Conservation (phyloP, 2,329 filamentous ascomycete genomes). For the Cladophialophora psammophila region DNA sequence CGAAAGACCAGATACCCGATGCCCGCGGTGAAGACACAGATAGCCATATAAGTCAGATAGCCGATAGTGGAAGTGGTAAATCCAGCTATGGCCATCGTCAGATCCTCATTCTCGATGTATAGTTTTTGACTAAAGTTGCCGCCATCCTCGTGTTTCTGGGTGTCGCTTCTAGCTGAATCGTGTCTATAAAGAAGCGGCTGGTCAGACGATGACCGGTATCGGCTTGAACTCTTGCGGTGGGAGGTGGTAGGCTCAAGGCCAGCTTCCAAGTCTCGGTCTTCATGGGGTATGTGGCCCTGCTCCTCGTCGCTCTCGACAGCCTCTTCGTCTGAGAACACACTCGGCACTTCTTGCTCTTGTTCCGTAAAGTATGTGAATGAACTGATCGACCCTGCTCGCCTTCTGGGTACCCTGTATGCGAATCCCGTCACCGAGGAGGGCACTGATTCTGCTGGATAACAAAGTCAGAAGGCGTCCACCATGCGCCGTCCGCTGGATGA, state of each 20-base stretch:
- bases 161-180: constrained; percentile 73
- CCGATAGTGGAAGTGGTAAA: constrained; percentile 80
- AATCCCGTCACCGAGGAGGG: constrained; percentile 94
- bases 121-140: constrained; percentile 84
- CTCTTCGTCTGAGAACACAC: constrained; percentile 57
- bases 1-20: constrained; percentile 83
- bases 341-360: constrained; percentile 69
- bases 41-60: constrained; percentile 69
- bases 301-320: constrained; percentile 56
- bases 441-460: constrained; percentile 83
- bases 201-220: constrained; percentile 56
- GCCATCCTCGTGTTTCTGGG: constrained; percentile 66
- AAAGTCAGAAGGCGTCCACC: background rate
- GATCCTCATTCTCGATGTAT: constrained; percentile 89
- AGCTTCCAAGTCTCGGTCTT: constrained; percentile 50
- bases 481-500: background rate
- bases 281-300: constrained; percentile 50
- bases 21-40: constrained; percentile 77
- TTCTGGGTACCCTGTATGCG: constrained; percentile 78
- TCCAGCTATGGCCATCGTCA: constrained; percentile 91
- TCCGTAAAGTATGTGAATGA: constrained; percentile 88
- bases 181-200: constrained; percentile 73
- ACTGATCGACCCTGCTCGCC: constrained; percentile 73
- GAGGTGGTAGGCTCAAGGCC: constrained; percentile 44
- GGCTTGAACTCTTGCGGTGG: constrained; percentile 47